Base-by-base conservation (phyloP, 2,329 filamentous ascomycete species). In the Colletotrichum phormii region DNA sequence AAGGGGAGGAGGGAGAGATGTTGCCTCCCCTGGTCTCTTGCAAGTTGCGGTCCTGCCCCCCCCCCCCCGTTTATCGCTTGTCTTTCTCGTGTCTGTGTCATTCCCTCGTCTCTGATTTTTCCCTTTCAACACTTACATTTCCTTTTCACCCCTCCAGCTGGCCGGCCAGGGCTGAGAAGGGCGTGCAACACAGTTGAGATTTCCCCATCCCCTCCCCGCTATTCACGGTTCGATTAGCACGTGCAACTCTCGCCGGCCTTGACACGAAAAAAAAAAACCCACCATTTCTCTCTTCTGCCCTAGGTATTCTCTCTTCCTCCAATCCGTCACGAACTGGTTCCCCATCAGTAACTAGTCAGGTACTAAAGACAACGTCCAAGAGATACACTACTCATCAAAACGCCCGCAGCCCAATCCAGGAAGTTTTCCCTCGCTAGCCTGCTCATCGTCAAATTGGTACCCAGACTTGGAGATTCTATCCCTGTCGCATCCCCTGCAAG, bases 381-480 rank as follows among this genome's bases (percentile, higher is more conserved):
- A 49, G 18, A 49, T 26, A 55, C 58, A 72, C 57, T 53, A 68
- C 51, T 57, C 53, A 64, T 69, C 37, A 54, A 60, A 59, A 46
- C 35, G 29, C 37, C 53, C 49, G 24, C 65, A 63, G 49, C 65
- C 58, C 42, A 31, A 42, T 33, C 33, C n/a, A 37, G 33, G 46
- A 64, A 60, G 57, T 29, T 54, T 72, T 72, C 60, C 60, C 60
- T 64, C 26, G 26, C 70, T 72, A 72, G 70, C 66, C 59, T 35
- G 65, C 35, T 53, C 64, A 64, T 72, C 59, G 31, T 61, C 60
- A 72, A 72, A 72, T 72, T 72, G 65, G 54, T 61, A 61, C 49
- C 60, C 70, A 72, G 60, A 54, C 67, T 72, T 73, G 59, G 62
- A 67, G 49, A 63, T 67, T 58, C 11, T 59, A 59, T 57, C 71